Base-by-base conservation (phyloP, 306 rosid species). In the Purshia tridentata region DNA sequence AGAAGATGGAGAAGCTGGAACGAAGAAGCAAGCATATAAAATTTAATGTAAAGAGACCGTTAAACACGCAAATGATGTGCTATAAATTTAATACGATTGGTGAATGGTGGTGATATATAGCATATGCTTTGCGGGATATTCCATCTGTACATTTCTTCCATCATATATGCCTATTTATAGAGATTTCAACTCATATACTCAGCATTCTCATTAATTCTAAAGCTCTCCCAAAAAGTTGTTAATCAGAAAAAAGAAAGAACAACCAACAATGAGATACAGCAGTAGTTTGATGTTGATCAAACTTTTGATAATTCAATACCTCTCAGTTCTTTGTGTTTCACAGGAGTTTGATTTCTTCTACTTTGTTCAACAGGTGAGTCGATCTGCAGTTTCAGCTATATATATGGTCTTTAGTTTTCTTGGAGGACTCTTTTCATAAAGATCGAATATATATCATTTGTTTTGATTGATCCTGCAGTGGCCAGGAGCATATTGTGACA, bases 401-500 rank as follows among this genome's bases (percentile, higher is more conserved):
- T 23, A 1, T 23, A 29, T 29, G 35, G 15, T 60, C 14, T 6
- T 44, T 56, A 6, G 12, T 42, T 11, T 67, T 40, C 8, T 35
- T 16, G 35, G 2, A 29, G 35, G 35, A 29, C 2, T 29, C 35
- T 29, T 29, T 29, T 29, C 35, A 29, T 29, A 3, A 29, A 2
- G 35, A 29, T 29, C 35, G 2, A 29, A 29, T 29, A 1, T 0
- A 29, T 29, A 29, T 29, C 35, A 29, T 29, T 29, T 29, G 35
- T 35, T 37, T 35, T 51, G 41, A 35, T 67, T 46, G 20, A 66
- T 22, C 35, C 20, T 83, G 71, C 52, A 93, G 98, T 93, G 98
- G 98, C 98, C 96, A 44, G 98, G 96, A 46, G 86, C 97, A 19
- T 93, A 83, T 59, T 93, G 98, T 74, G 98, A 89, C 69, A 70